Evolutionary conservation across 768 basidiomycete genomes (phyloP), one percentile per base, ranked within the genome.

Genomic region (Exsudoporus frostii): DNA sequence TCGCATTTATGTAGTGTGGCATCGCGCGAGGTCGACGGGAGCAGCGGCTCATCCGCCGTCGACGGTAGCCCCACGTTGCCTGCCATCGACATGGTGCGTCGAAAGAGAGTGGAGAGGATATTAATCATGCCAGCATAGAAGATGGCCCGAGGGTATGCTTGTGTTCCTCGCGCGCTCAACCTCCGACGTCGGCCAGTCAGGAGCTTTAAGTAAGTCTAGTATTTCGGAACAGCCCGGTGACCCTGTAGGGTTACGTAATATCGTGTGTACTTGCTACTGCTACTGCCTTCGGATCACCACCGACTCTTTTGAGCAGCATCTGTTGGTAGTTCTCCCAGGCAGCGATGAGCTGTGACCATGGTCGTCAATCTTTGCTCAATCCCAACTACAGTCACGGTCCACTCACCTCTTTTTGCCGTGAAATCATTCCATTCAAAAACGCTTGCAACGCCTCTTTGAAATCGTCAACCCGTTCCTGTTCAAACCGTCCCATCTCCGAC

Each of bases 381-480:
- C 17, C 10, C 11, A 22, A 29, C n/a, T 4, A 22, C 33, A 14
- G 15, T 15, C 3, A n/a, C 15, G 15, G 22, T 25, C 19, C 29
- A 62, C 79, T 50, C 30, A 86, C 86, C 77, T 88, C 83, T 67
- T 87, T 91, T 73, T 99, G 95, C 48, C 85, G 77, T 5, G 77
- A 70, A 45, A 95, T 87, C 88, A 96, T 90, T 6, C 88, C 90
- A 39, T 93, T 88, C 49, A 98, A 73, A 69, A 92, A 94, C 4
- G 79, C 78, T 68, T 92, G 88, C 58, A 99, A 68, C 3, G 87
- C 79, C 40, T 80, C 76, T 71, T 94, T 95, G 71, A 98, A 97
- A 67, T 98, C 96, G 44, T 92, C 89, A 24, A 98, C 80, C 39
- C 95, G 82, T 71, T 97, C 96, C 65, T 85, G 82, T 72, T 99